Evolutionary conservation across 768 basidiomycete species (phyloP), one percentile per base, ranked within the genome.

Genomic region (Pulveroboletus sp.): DNA sequence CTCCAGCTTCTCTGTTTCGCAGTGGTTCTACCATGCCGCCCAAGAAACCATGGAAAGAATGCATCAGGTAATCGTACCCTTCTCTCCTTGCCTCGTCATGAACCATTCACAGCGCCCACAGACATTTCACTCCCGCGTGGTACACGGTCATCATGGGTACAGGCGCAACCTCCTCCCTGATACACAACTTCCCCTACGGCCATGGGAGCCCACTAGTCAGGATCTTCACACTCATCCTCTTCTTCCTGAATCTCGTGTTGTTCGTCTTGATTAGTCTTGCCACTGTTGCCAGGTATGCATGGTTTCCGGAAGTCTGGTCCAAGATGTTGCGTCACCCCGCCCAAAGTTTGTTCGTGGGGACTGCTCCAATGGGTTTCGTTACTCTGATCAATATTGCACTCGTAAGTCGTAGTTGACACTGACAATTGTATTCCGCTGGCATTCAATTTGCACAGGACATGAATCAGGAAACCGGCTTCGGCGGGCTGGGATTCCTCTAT

Each of bases 111-210:
- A 8, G 8, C 14, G 30, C 18, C 24, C 17, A 8, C 48, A 76
- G 75, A 31, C 70, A 76, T 50, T 76, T 76, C 52, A 76, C 75
- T 6, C 75, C 73, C 33, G 69, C 72, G 50, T 77, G 75, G 75
- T 67, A 76, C 54, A 71, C 75, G 10, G 72, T 76, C 15, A 65
- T 72, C 27, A 77, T 77, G 75, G 75, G 75, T 46, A 76, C 76
- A 1, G 76, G 77, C 5, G 70, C 64, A 14, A 63, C 67, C 24
- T 70, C 71, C 11, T 59, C 71, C 42, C 61, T 77, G 27, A 53
- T 76, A 32, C 69, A 75, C 53, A 65, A 64, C 47, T 71, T 78
- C 39, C 74, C 76, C 15, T 77, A 76, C 47, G 66, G 73, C 26
- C 62, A 65, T 7, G 63, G 62, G 14, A 70, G 54, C 44, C 61